Evolutionary conservation across 345 rosid species (phyloP).

Genomic region (Brassica napus): Da-Ae NC_063435.1:7477001-7477500

Average conservation of each 20-base stretch:
- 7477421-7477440: conserved; percentile 64
- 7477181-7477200: conserved; percentile 64
- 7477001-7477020: too few species aligned
- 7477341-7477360: conserved; percentile 63
- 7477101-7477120: conserved; percentile 55
- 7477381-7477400: conserved; percentile 48
- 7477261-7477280: conserved; percentile 56
- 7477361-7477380: conserved; percentile 67
- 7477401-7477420: conserved; percentile 53
- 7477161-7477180: conserved; percentile 52
- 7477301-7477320: conserved; percentile 47
- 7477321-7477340: conserved; percentile 51
- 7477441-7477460: conserved; percentile 58
- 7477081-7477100: conserved; percentile 65
- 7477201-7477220: conserved; percentile 63
- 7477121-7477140: conserved; percentile 60
- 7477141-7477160: conserved; percentile 48
- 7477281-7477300: not conserved
- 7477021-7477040: conserved; percentile 51
- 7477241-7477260: conserved; percentile 63
- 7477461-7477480: conserved; percentile 52
- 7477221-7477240: conserved; percentile 60
- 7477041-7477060: conserved; percentile 47
- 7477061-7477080: conserved; percentile 49
- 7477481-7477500: conserved; percentile 61